These are phyloP conservation scores for Ziziphus jujuba DNA, from an alignment of 306 rosid species.

Conservation along the genomic window DNA sequence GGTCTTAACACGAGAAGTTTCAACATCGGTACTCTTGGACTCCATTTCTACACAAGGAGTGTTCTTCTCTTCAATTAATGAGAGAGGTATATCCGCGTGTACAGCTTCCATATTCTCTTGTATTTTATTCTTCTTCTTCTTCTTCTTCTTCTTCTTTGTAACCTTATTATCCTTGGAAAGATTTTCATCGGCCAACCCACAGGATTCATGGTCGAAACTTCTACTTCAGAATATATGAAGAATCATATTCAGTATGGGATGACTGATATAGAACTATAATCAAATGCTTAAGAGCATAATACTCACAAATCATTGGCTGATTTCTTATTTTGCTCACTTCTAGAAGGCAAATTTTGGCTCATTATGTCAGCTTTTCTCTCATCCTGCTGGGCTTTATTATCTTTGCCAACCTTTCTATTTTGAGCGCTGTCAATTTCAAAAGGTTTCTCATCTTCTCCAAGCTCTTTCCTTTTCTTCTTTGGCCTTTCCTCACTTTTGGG, in stretches of 20 bases:
- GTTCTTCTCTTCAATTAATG: slow-evolving; percentile 29
- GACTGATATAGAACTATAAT: not conserved
- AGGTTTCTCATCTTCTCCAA: slow-evolving; percentile 25
- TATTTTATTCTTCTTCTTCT: slow-evolving; percentile 57
- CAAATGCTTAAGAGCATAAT: not conserved
- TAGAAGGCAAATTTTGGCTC: slow-evolving; percentile 24
- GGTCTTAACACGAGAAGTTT: slow-evolving; percentile 44
- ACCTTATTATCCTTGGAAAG: slow-evolving; percentile 22
- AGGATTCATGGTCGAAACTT: slow-evolving; percentile 23
- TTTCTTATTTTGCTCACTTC: slow-evolving; percentile 34
- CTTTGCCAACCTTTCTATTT: slow-evolving; percentile 21
- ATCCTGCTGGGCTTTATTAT: slow-evolving; percentile 27
- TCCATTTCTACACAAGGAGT: slow-evolving; percentile 22
- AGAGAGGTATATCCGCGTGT: slow-evolving; percentile 30
- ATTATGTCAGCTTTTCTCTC: slow-evolving; percentile 23
- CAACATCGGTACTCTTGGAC: slow-evolving; percentile 25
- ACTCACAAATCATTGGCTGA: slow-evolving; percentile 48
- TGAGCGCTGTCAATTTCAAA: slow-evolving; percentile 12
- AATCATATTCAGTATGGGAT: not conserved
- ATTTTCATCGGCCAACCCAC: slow-evolving; percentile 36
- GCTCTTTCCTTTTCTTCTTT: slow-evolving; percentile 49
- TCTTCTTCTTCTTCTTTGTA: slow-evolving; percentile 47
- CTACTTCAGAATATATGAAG: slow-evolving; percentile 31
- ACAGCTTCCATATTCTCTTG: slow-evolving; percentile 34
- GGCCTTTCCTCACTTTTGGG: slow-evolving; percentile 30